phyloP scores from a whole-genome alignment of 768 basidiomycete genomes.

The Termitomyces bulborhizus region DNA sequence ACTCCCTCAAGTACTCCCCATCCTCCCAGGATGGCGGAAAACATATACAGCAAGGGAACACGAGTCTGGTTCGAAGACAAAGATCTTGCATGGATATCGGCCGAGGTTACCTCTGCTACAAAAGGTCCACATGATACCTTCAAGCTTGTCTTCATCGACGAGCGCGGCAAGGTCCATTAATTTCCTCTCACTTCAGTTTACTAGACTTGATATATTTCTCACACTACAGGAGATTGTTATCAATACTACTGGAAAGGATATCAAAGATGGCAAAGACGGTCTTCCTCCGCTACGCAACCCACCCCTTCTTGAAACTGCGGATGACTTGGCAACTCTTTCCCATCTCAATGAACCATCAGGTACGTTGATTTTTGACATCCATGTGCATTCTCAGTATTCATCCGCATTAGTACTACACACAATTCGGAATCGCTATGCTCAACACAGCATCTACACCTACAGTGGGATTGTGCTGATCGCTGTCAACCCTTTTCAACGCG shows the following conservation, averaged over 20 bases:
- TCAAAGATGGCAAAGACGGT: conserved; percentile 71
- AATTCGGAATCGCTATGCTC: conserved; percentile 93
- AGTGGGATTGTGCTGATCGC: conserved; percentile 98
- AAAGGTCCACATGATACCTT: conserved; percentile 68
- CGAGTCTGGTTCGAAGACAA: conserved; percentile 93
- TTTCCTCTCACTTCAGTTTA: conserved; percentile 11
- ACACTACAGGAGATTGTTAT: conserved; percentile 63
- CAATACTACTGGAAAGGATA: conserved; percentile 73
- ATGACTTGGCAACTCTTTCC: conserved; percentile 96
- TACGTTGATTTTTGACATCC: conserved; percentile 25
- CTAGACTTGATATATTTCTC: conserved; percentile 6
- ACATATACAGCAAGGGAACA: conserved; percentile 87
- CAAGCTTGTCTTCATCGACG: conserved; percentile 82
- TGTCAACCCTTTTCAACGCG: conserved; percentile 97
- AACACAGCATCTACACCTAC: conserved; percentile 98
- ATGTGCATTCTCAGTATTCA: neutral
- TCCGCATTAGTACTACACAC: conserved; percentile 77
- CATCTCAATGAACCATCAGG: conserved; percentile 98
- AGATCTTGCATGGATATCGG: conserved; percentile 91
- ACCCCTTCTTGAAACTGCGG: conserved; percentile 91
- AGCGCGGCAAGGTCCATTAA: conserved; percentile 76
- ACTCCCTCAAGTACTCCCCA: neutral
- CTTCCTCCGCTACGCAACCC: conserved; percentile 96
- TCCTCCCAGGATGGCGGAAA: conserved; percentile 65
- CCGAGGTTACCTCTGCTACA: conserved; percentile 64